phyloP scores from a whole-genome alignment of 768 basidiomycete genomes.

The Mycena venus region DNA sequence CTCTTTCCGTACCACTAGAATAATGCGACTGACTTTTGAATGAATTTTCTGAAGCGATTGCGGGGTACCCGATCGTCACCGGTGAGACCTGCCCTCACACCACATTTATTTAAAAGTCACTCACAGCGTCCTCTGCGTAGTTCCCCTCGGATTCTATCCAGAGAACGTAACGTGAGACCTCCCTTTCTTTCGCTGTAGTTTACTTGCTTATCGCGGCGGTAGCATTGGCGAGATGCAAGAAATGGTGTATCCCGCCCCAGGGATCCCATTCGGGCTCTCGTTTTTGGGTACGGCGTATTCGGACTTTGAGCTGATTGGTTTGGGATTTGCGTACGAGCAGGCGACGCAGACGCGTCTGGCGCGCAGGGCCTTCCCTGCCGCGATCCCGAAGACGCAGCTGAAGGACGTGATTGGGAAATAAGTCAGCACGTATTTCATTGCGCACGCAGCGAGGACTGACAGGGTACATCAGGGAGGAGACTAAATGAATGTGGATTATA shows the following conservation, averaged over 20 bases:
- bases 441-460: no score
- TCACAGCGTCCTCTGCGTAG: slow-evolving; percentile 43
- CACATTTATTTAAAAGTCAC: neutral
- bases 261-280: slow-evolving; percentile 72
- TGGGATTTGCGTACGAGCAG: slow-evolving; percentile 77
- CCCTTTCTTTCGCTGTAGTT: neutral
- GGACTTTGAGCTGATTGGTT: slow-evolving; percentile 68
- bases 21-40: neutral
- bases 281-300: slow-evolving; percentile 75
- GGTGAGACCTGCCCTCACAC: slow-evolving; percentile 48
- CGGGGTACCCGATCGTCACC: slow-evolving; percentile 76
- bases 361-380: slow-evolving; percentile 62
- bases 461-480: no score
- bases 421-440: no score
- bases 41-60: slow-evolving; percentile 56
- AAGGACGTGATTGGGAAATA: slow-evolving; percentile 48
- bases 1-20: slow-evolving; percentile 20
- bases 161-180: slow-evolving; percentile 50
- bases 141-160: slow-evolving; percentile 73
- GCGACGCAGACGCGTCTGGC: slow-evolving; percentile 64
- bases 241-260: slow-evolving; percentile 64
- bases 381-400: slow-evolving; percentile 68
- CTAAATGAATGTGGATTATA: no score
- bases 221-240: slow-evolving; percentile 51
- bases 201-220: neutral